Evolutionary conservation across 2,329 filamentous ascomycete genomes (phyloP).

Genomic region (Cladophialophora chaetospira): DNA sequence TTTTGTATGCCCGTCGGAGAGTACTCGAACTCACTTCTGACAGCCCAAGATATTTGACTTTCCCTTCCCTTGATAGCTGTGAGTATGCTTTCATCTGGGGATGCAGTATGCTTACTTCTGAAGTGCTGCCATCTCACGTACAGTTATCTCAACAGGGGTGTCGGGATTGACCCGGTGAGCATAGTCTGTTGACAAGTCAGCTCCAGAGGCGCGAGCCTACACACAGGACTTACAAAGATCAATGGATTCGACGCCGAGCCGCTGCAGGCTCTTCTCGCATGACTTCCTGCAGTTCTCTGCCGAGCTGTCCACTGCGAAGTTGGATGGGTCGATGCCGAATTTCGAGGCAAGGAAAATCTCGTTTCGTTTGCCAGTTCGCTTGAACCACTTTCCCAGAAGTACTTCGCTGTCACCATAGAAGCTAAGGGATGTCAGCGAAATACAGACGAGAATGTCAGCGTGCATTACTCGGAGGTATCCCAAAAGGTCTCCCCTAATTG

Average conservation of each 20-base stretch:
- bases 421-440: too few relatives aligned
- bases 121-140: constrained; percentile 47
- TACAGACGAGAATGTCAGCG: too few relatives aligned
- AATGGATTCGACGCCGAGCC: constrained; percentile 42
- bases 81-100: background rate
- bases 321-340: constrained; percentile 37
- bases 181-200: constrained; percentile 38
- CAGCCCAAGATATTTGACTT: constrained; percentile 60
- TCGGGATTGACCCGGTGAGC: constrained; percentile 46
- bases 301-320: constrained; percentile 38
- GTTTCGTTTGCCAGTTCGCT: constrained; percentile 41
- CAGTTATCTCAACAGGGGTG: constrained; percentile 48
- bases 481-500: too few relatives aligned
- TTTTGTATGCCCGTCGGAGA: constrained; percentile 53
- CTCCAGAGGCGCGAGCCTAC: background rate
- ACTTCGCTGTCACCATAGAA: constrained; percentile 21
- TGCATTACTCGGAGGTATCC: too few relatives aligned
- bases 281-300: constrained; percentile 41
- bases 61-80: constrained; percentile 46
- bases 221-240: constrained; percentile 36
- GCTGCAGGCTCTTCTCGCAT: constrained; percentile 40
- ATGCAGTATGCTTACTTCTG: constrained; percentile 36
- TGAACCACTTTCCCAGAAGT: constrained; percentile 42
- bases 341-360: constrained; percentile 48
- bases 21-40: constrained; percentile 55